Conservation (phyloP, 2,329 filamentous ascomycete species). For the Dactylellina cionopaga region DNA sequence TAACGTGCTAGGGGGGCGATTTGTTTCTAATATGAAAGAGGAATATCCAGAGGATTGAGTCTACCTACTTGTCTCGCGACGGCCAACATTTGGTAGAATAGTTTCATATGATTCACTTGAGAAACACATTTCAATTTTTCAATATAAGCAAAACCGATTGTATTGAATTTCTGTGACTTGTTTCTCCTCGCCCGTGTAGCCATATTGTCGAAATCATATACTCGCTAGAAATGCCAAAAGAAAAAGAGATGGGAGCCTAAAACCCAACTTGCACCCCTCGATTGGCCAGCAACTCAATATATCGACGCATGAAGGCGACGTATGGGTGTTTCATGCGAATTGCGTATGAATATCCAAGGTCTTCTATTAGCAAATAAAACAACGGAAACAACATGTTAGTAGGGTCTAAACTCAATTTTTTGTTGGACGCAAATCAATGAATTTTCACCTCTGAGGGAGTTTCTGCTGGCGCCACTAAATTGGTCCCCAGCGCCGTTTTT, state of each 20-base stretch:
- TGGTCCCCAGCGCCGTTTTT: background rate
- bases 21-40: conserved; percentile 84
- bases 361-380: background rate
- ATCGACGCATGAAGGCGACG: conserved; percentile 32
- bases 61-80: background rate
- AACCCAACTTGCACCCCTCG: conserved; percentile 29
- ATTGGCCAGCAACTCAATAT: conserved; percentile 26
- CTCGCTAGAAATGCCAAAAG: no score
- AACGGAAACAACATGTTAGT: background rate
- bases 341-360: conserved; percentile 25
- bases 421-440: no score
- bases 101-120: no score
- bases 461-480: background rate
- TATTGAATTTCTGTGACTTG: no score
- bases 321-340: conserved; percentile 40
- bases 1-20: conserved; percentile 72
- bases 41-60: conserved; percentile 84
- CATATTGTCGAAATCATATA: no score
- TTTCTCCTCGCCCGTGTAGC: no score
- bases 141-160: no score
- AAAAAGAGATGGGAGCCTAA: background rate
- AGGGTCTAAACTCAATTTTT: no score
- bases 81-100: background rate
- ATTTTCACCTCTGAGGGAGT: background rate
- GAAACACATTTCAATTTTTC: no score